phyloP scores from a whole-genome alignment of 352 stramenopile species.

The Globisporangium apiculatum region DNA sequence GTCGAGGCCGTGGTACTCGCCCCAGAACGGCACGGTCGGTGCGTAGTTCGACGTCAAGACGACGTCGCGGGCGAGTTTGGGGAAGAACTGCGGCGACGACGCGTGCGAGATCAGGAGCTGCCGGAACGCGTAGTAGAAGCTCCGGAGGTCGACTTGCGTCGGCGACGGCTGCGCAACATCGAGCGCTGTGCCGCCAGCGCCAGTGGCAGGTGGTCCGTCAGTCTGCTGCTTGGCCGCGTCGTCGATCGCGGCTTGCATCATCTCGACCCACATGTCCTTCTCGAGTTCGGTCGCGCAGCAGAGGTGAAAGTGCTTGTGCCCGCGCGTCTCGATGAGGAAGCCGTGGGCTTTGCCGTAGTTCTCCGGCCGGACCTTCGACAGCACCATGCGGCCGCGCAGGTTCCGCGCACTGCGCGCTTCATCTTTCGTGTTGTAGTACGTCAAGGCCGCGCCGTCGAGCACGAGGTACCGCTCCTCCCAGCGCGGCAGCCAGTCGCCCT shows the following conservation, averaged over 20 bases:
- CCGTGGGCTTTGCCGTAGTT: slow-evolving; percentile 87
- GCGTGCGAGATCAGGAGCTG: slow-evolving; percentile 85
- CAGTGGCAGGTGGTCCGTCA: slow-evolving; percentile 11
- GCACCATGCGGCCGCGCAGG: slow-evolving; percentile 75
- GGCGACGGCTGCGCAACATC: slow-evolving; percentile 27
- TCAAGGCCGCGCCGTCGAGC: slow-evolving; percentile 71
- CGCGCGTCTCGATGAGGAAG: slow-evolving; percentile 83
- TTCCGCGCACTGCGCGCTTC: slow-evolving; percentile 76
- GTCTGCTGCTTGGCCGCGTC: slow-evolving; percentile 38
- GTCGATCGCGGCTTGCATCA: slow-evolving; percentile 87
- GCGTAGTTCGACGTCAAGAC: slow-evolving; percentile 86
- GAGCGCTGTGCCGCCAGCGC: slow-evolving; percentile 18
- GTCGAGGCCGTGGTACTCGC: slow-evolving; percentile 83
- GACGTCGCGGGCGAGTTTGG: slow-evolving; percentile 77
- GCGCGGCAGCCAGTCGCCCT: slow-evolving; percentile 86
- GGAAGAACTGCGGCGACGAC: slow-evolving; percentile 84
- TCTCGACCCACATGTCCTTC: slow-evolving; percentile 90
- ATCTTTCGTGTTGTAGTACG: slow-evolving; percentile 86
- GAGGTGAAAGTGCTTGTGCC: slow-evolving; percentile 85
- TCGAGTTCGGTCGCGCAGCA: slow-evolving; percentile 83
- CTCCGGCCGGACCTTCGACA: slow-evolving; percentile 71
- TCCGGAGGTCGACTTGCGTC: slow-evolving; percentile 77
- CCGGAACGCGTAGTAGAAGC: slow-evolving; percentile 85
- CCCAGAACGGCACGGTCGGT: slow-evolving; percentile 84
- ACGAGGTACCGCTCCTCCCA: slow-evolving; percentile 88